Evolutionary conservation across 257 asterid species (phyloP), one percentile per base, ranked within the genome.

Genomic region (Przewalskia tangutica): DNA sequence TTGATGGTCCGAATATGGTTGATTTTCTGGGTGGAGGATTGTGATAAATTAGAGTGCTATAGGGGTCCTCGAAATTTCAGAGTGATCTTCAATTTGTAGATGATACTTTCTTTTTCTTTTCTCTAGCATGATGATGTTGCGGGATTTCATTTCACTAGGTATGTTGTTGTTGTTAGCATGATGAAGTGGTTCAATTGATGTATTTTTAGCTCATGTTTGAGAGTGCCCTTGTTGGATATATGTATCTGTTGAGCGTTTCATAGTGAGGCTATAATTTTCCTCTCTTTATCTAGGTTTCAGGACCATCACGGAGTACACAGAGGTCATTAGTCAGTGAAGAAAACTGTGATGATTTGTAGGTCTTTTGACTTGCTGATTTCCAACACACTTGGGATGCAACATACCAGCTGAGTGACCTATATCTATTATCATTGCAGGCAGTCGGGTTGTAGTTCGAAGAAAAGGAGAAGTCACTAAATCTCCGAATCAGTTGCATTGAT

Each of bases 321-420:
- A 89, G 84, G 86, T 89, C 97, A 78, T 85, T 94, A 68, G 87
- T 87, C 64, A 90, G 91, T 83, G 90, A 86, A 89, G 95, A 88
- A 67, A 84, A 88, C 68, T 89, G 91, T 80, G 97, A 93, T 80
- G 93, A 91, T 83, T 88, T 89, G 97, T 95, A 89, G 86, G 98
- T 86, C 17, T 75, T 58, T 9, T 53, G 23, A 11, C 63, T 16
- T 86, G n/a, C 62, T 73, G 23, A 48, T 73, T 73, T 73, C 79
- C 14, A 2, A 20, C 40, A 23, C 59, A 23, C 8, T 12, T 73
- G 60, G 40, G 13, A 12, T 23, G 79, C 8, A 48, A 23, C 0
- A 14, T 13, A 50, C 44, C 62, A 73, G 4, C 14, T 48, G 44
- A 2, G 59, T 73, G 59, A 63, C 36, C 56, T 73, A 14, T 48